Conservation (phyloP, 2,329 filamentous ascomycete genomes). For the Calonectria pteridis region DNA sequence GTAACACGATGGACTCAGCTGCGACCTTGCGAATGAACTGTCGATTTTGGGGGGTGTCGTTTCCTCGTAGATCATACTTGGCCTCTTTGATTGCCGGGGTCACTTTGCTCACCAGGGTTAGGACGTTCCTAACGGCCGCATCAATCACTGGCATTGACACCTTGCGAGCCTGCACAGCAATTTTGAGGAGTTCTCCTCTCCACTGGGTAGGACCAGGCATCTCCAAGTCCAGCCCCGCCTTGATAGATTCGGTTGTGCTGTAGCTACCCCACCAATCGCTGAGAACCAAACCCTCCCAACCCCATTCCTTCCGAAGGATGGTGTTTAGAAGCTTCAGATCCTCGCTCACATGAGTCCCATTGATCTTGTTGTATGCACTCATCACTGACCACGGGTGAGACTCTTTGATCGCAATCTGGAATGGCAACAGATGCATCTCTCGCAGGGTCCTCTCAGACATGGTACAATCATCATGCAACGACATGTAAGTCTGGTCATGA, state of each 20-base stretch:
- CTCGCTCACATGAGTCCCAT: conserved; percentile 47
- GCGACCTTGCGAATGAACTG: conserved; percentile 43
- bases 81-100: background rate
- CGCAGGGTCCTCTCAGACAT: conserved; percentile 28
- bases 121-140: conserved; percentile 38
- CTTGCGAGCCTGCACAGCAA: conserved; percentile 35
- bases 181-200: conserved; percentile 33
- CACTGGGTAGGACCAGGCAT: conserved; percentile 49
- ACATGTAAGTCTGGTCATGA: conserved; percentile 48
- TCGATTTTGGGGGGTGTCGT: conserved; percentile 34
- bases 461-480: conserved; percentile 27
- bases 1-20: conserved; percentile 62
- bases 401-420: conserved; percentile 51
- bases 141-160: conserved; percentile 35
- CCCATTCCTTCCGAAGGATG: background rate
- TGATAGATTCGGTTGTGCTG: conserved; percentile 44
- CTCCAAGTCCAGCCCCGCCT: conserved; percentile 45
- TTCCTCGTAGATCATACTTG: background rate
- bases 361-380: conserved; percentile 49
- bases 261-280: conserved; percentile 51
- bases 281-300: conserved; percentile 27
- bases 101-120: conserved; percentile 14
- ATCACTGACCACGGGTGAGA: conserved; percentile 51
- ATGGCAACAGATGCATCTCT: conserved; percentile 47
- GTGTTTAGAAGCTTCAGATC: background rate